These are phyloP conservation scores for Oligophagozyma castellii DNA, from an alignment of 1,139 yeast genomes.

Conservation along the genomic window DNA sequence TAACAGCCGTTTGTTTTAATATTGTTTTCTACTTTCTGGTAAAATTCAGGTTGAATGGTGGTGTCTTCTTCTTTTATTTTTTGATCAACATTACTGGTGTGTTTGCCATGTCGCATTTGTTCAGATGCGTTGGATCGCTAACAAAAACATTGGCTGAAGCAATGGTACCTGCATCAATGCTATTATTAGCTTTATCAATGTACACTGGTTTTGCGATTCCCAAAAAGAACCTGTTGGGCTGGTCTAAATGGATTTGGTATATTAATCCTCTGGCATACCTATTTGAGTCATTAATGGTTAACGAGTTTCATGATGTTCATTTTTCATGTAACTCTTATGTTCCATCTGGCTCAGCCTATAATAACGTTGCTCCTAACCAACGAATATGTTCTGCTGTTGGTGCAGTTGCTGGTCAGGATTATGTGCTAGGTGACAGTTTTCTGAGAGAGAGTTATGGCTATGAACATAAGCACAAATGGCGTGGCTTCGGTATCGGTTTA, in stretches of 20 bases:
- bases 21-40: slow-evolving; percentile 46
- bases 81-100: slow-evolving; percentile 35
- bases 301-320: slow-evolving; percentile 38
- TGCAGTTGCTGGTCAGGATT: slow-evolving; percentile 23
- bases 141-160: slow-evolving; percentile 42
- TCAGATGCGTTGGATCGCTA: slow-evolving; percentile 46
- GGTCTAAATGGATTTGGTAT: slow-evolving; percentile 60
- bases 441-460: slow-evolving; percentile 29
- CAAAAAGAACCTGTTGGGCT: slow-evolving; percentile 42
- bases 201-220: slow-evolving; percentile 61
- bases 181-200: slow-evolving; percentile 39
- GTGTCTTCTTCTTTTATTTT: slow-evolving; percentile 45
- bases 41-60: slow-evolving; percentile 42
- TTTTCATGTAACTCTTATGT: slow-evolving; percentile 29
- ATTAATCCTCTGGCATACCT: slow-evolving; percentile 48
- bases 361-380: slow-evolving; percentile 24
- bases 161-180: slow-evolving; percentile 46
- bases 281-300: slow-evolving; percentile 46
- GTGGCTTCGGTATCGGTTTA: slow-evolving; percentile 53
- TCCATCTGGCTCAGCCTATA: slow-evolving; percentile 27
- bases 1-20: slow-evolving; percentile 38
- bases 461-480: slow-evolving; percentile 45
- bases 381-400: slow-evolving; percentile 35
- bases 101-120: slow-evolving; percentile 45
- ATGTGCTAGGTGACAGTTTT: slow-evolving; percentile 30